Conservation (phyloP, 139 green algal species). For the Ettlia oleoabundans region DNA sequence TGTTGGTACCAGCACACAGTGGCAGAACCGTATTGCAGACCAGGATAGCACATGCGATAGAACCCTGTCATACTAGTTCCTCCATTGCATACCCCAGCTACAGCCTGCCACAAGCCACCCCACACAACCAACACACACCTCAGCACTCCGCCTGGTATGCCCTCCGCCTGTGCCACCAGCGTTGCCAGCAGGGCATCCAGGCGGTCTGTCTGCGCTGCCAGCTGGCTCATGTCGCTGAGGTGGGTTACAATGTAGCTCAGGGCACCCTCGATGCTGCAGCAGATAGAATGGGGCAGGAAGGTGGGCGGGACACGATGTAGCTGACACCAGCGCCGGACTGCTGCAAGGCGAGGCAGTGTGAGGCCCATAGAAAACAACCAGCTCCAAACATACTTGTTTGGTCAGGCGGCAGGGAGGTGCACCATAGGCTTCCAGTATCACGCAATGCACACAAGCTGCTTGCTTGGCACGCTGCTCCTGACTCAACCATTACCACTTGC, state of each 20-base stretch:
- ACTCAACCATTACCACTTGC: no score
- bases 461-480: not conserved
- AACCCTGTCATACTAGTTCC: no score
- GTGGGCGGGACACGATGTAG: not conserved
- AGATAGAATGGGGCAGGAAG: no score
- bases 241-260: slow-evolving; percentile 63
- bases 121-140: not conserved
- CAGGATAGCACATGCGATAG: no score
- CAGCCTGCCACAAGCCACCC: not conserved
- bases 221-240: slow-evolving; percentile 60
- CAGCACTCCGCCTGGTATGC: not conserved
- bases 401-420: no score
- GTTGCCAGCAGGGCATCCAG: slow-evolving; percentile 59
- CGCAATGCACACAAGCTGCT: no score
- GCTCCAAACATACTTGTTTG: no score
- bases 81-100: no score
- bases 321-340: not conserved
- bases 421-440: no score
- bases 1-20: no score
- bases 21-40: no score
- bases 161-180: slow-evolving; percentile 10
- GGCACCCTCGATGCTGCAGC: slow-evolving; percentile 62
- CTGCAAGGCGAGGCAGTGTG: not conserved
- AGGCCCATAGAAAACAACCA: not conserved
- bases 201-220: slow-evolving; percentile 77